A percentile compares a stretch with the other conserved stretches of the same genome.
Evolutionary conservation across 495 filamentous ascomycete genomes (phyloP).

Genomic region (Elaphomyces granulatus): DNA sequence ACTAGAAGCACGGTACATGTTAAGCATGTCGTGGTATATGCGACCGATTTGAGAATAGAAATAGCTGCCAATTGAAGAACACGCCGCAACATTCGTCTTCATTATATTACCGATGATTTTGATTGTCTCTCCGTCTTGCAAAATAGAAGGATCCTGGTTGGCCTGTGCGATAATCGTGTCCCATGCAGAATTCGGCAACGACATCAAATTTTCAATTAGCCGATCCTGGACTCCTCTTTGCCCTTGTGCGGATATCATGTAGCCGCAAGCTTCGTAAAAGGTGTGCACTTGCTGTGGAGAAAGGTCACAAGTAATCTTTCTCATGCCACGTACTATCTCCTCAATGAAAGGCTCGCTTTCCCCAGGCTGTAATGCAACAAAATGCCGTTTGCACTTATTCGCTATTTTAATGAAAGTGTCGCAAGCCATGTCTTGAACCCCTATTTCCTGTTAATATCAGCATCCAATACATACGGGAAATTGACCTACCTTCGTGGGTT

Average conservation of each 20-base stretch:
- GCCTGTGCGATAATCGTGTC: constrained; percentile 80
- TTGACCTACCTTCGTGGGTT: constrained; percentile 73
- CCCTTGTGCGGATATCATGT: constrained; percentile 97
- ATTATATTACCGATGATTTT: constrained; percentile 98
- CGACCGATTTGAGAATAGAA: constrained; percentile 98
- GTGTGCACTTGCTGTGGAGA: constrained; percentile 96
- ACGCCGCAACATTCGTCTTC: constrained; percentile 98
- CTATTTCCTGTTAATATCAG: constrained; percentile 37
- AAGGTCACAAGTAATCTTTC: constrained; percentile 87
- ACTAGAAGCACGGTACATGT: constrained; percentile 96
- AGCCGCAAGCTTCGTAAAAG: constrained; percentile 97
- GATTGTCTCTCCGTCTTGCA: constrained; percentile 87
- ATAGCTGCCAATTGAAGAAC: constrained; percentile 87
- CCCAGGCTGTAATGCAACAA: constrained; percentile 88
- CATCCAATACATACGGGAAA: background rate
- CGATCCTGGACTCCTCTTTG: constrained; percentile 84
- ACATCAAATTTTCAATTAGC: constrained; percentile 84
- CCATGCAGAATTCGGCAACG: constrained; percentile 85
- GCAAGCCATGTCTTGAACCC: constrained; percentile 99
- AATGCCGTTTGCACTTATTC: constrained; percentile 93
- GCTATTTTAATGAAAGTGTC: constrained; percentile 99
- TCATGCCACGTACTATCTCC: constrained; percentile 90
- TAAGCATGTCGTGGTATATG: constrained; percentile 96
- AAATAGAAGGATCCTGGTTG: constrained; percentile 60
- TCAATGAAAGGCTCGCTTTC: constrained; percentile 96